These are phyloP conservation scores for Exophiala phaeomuriformis DNA, from an alignment of 2,329 filamentous ascomycete genomes.

Conservation along the genomic window DNA sequence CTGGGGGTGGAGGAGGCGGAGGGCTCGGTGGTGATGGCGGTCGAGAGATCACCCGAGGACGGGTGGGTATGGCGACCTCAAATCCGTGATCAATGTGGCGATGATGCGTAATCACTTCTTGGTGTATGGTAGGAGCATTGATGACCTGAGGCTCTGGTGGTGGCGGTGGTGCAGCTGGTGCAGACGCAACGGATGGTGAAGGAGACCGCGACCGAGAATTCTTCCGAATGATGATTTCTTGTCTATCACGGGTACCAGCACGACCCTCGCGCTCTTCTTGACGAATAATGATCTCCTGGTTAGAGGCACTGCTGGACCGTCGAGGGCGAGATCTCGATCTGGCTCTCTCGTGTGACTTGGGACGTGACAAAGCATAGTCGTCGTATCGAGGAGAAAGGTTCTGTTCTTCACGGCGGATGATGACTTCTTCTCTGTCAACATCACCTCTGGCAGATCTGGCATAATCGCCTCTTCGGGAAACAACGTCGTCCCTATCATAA, in stretches of 20 bases:
- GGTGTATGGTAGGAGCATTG: conserved; percentile 70
- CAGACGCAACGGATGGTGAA: conserved; percentile 13
- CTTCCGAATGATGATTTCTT: conserved; percentile 36
- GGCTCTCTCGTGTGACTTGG: conserved; percentile 26
- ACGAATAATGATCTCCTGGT: conserved; percentile 38
- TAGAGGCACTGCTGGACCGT: conserved; percentile 24
- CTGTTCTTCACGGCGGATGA: conserved; percentile 37
- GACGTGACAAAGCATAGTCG: conserved; percentile 26
- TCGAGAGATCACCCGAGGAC: conserved; percentile 29
- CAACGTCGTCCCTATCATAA: conserved; percentile 10
- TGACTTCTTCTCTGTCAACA: conserved; percentile 25
- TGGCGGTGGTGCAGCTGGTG: conserved; percentile 46
- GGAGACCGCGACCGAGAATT: conserved; percentile 30
- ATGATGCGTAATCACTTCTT: conserved; percentile 85
- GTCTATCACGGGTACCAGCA: conserved; percentile 16
- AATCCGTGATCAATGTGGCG: conserved; percentile 77
- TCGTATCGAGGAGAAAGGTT: conserved; percentile 24
- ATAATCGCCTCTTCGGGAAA: conserved; percentile 14
- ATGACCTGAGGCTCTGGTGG: conserved; percentile 55
- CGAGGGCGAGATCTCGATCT: conserved; percentile 26
- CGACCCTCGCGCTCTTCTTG: conserved; percentile 34
- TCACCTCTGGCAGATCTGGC: conserved; percentile 26
- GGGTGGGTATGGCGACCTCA: conserved; percentile 28
- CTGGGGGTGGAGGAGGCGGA: conserved; percentile 30
- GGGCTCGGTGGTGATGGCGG: conserved; percentile 38